Evolutionary conservation across 2,329 filamentous ascomycete genomes (phyloP), one percentile per base, ranked within the genome.

Genomic region (Xylaria sp.): DNA sequence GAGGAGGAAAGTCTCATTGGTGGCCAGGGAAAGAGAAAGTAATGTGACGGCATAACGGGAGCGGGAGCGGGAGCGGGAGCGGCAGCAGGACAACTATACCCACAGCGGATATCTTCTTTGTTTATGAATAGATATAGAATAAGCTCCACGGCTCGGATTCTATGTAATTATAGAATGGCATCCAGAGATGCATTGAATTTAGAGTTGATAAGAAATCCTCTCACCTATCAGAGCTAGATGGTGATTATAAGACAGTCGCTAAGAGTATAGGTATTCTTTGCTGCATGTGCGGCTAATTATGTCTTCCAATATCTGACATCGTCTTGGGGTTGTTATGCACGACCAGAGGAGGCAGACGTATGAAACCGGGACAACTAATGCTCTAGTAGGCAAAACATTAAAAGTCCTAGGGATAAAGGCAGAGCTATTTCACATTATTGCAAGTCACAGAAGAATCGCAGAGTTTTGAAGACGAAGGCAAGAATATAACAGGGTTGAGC

Each of bases 1-100:
- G 41, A 46, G 46, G 52, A 57, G 48, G 56, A 66, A 57, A 52
- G 56, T 46, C 56, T 66, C 3, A 56, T 66, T 31, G 56, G 55
- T 9, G 63, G 25, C 25, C 25, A 55, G 46, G 48, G 15, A 1
- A 60, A 37, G 46, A 37, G n/a, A 25, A 20, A 46, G 44, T 63
- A 63, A 23, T 25, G 25, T 20, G 25, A 15, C 44, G 4, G 2
- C 8, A 44, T 63, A 2, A n/a, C 12, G n/a, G 12, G 20, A 44
- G n/a, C 8, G 20, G 8, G 3, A n/a, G 34, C 20, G n/a, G 12
- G 20, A 44, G n/a, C 8, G 20, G 8, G 15, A 23, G n/a, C 2
- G 34, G 10, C 34, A 46, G 34, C 6, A 23, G 12, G 20, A 9
- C 12, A 15, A 28, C 3, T 3, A 41, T 41, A 57, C 54, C 34